Percentiles rank a stretch among this genome's conserved stretches.
phyloP scores from a whole-genome alignment of 148 eudicot species.

The Diospyros lotus region DNA sequence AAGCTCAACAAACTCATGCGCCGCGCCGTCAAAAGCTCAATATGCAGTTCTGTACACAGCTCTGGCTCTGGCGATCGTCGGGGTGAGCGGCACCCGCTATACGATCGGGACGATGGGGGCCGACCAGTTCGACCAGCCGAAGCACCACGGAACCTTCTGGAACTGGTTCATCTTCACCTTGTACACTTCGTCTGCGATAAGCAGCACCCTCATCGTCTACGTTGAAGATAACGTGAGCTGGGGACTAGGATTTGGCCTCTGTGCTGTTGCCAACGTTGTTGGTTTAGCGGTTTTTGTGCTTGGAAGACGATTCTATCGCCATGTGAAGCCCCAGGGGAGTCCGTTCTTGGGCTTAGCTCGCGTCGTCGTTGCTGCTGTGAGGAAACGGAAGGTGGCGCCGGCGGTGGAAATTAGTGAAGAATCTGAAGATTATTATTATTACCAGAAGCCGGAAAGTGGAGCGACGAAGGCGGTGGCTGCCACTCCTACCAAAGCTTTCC shows the following conservation, averaged over 20 bases:
- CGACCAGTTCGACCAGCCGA: conserved; percentile 29
- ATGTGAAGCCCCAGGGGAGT: conserved; percentile 27
- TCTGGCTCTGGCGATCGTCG: conserved; percentile 28
- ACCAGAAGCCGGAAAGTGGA: background rate
- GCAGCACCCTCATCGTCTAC: conserved; percentile 34
- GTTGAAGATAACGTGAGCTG: conserved; percentile 41
- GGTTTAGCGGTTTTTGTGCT: conserved; percentile 31
- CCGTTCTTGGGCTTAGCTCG: conserved; percentile 29
- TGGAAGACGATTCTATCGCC: conserved; percentile 31
- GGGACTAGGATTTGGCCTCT: conserved; percentile 30
- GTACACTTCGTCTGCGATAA: conserved; percentile 24
- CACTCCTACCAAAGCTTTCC: conserved; percentile 13
- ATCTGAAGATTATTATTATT: conserved; percentile 7
- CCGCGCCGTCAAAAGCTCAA: conserved; percentile 33
- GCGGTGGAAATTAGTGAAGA: background rate
- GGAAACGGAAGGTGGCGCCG: conserved; percentile 18
- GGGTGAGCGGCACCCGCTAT: conserved; percentile 39
- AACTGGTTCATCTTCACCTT: conserved; percentile 39
- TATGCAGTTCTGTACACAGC: conserved; percentile 28
- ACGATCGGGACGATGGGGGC: conserved; percentile 45
- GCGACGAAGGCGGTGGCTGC: background rate
- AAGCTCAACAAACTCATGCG: conserved; percentile 20
- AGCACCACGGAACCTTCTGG: conserved; percentile 34
- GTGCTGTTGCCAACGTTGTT: conserved; percentile 25
- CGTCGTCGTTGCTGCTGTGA: conserved; percentile 26